Evolutionary conservation across 345 rosid genomes (phyloP).

Genomic region (Murraya paniculata): DNA sequence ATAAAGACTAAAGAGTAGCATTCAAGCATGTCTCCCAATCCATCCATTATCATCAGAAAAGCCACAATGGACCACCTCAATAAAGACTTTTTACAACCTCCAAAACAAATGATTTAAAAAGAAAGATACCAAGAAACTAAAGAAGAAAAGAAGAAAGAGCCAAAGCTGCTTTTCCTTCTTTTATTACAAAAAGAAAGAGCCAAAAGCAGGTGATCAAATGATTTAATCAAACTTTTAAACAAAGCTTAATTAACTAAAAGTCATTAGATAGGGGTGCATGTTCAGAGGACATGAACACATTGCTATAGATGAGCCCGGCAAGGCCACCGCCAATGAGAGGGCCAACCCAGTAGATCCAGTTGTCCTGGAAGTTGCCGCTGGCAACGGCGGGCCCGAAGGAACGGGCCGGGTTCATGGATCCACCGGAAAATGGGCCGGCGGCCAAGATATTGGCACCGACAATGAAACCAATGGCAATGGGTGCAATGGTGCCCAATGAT

Average conservation of each 20-base stretch:
- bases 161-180: neutral
- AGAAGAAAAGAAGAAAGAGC: neutral
- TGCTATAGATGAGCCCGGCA: conserved; percentile 72
- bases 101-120: too few species aligned
- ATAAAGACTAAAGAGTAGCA: neutral
- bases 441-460: conserved; percentile 97
- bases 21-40: neutral
- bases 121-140: neutral
- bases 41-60: neutral
- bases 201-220: neutral
- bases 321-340: conserved; percentile 87
- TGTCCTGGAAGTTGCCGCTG: conserved; percentile 77
- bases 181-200: neutral
- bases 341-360: conserved; percentile 93
- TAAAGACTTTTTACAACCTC: neutral
- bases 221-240: neutral
- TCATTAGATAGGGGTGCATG: conserved; percentile 55
- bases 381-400: conserved; percentile 93
- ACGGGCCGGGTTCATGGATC: conserved; percentile 97
- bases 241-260: conserved; percentile 22
- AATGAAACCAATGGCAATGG: conserved; percentile 87
- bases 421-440: conserved; percentile 95
- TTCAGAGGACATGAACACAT: conserved; percentile 54
- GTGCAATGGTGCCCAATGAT: conserved; percentile 81
- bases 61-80: neutral